These are phyloP conservation scores for Aspergillus haitiensis DNA, from an alignment of 495 filamentous ascomycete species.

Conservation along the genomic window DNA sequence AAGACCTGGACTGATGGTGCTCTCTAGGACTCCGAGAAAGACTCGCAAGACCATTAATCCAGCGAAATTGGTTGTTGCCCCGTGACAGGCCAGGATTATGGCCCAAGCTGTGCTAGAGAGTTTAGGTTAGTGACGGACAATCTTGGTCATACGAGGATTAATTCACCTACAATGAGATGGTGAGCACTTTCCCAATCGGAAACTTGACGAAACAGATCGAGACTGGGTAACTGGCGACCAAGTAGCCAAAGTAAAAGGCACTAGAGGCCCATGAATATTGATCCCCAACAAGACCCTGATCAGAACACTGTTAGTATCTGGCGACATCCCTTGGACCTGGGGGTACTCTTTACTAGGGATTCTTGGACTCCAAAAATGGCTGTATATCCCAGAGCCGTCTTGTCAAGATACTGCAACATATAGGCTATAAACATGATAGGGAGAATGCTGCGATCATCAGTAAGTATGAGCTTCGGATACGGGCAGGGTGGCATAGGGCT, in stretches of 20 bases:
- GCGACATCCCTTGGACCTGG: neutral
- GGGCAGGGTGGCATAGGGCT: neutral
- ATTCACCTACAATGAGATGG: conserved; percentile 8
- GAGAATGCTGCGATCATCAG: conserved; percentile 7
- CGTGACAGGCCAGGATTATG: conserved; percentile 46
- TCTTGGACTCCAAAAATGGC: conserved; percentile 11
- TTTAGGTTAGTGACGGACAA: too few species aligned
- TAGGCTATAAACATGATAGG: conserved; percentile 16
- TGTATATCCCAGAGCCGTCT: conserved; percentile 11
- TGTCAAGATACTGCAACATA: conserved; percentile 17
- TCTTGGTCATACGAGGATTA: neutral
- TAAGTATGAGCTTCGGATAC: too few species aligned
- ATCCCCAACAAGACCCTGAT: conserved; percentile 8
- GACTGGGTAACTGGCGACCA: conserved; percentile 17
- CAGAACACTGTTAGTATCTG: neutral
- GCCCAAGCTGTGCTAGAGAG: conserved; percentile 44
- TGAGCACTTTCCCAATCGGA: conserved; percentile 21
- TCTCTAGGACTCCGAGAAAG: conserved; percentile 19
- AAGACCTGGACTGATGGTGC: conserved; percentile 21
- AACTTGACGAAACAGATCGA: conserved; percentile 21
- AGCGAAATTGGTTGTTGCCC: conserved; percentile 50
- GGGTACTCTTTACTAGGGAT: conserved; percentile 3
- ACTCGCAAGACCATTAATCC: conserved; percentile 52
- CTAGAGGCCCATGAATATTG: conserved; percentile 20
- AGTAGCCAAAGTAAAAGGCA: conserved; percentile 22